Evolutionary conservation across 225 moss, liverwort and hornwort species (phyloP).

Genomic region (Pseudoscleropodium purum): DNA sequence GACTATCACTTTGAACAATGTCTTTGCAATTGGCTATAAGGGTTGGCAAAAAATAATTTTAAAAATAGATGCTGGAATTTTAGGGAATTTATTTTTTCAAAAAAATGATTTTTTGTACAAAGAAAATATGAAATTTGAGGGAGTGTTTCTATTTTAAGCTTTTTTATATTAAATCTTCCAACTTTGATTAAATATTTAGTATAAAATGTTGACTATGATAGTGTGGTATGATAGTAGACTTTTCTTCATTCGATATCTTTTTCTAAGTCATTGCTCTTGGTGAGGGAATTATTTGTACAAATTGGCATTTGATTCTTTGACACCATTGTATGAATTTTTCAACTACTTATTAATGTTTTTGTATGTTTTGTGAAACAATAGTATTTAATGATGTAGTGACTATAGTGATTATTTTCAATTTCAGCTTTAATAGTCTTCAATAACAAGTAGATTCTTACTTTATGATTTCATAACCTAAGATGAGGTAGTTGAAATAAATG

Average conservation of each 20-base stretch:
- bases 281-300: background rate
- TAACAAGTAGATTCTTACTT: too few species aligned
- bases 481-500: background rate
- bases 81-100: too few species aligned
- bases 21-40: background rate
- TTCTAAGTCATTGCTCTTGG: background rate
- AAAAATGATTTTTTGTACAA: too few species aligned
- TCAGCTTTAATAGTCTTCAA: too few species aligned
- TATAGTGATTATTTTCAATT: background rate
- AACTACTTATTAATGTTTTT: background rate
- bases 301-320: background rate
- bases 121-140: too few species aligned
- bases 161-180: rapidly evolving
- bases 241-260: background rate
- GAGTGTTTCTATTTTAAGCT: background rate
- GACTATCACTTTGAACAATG: background rate
- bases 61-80: too few species aligned
- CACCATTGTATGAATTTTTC: background rate
- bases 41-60: too few species aligned
- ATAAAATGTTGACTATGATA: background rate
- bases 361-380: background rate
- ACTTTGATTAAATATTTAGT: background rate
- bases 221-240: rapidly evolving
- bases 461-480: background rate
- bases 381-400: background rate